phyloP scores from a whole-genome alignment of 2,329 filamentous ascomycete genomes.

The Phyllosticta citriasiana region DNA sequence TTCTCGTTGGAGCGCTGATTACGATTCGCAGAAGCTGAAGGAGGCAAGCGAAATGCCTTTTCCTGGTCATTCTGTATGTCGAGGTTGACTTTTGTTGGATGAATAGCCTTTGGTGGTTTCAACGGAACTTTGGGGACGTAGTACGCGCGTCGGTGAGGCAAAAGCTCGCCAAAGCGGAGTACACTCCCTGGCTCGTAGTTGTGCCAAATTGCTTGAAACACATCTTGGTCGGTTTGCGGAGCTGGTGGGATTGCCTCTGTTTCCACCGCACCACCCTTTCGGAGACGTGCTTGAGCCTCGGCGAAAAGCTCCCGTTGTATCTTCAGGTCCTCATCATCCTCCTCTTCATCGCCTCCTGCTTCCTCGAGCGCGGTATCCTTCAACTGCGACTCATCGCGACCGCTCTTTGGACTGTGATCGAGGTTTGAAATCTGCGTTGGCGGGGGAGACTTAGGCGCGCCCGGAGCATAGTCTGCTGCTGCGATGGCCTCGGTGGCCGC shows the following conservation, averaged over 20 bases:
- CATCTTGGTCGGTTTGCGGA: slow-evolving; percentile 62
- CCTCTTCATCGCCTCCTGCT: slow-evolving; percentile 17
- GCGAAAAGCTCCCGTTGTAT: slow-evolving; percentile 26
- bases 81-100: slow-evolving; percentile 78
- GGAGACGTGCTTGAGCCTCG: slow-evolving; percentile 25
- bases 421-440: slow-evolving; percentile 1
- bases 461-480: background rate
- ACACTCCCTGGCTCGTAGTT: slow-evolving; percentile 65
- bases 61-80: slow-evolving; percentile 82
- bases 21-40: slow-evolving; percentile 43
- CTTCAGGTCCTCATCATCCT: slow-evolving; percentile 22
- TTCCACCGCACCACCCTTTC: slow-evolving; percentile 21
- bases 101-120: slow-evolving; percentile 71
- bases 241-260: slow-evolving; percentile 53
- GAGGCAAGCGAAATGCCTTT: slow-evolving; percentile 65
- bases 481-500: background rate
- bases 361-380: background rate
- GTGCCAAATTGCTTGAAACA: slow-evolving; percentile 72
- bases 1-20: slow-evolving; percentile 38
- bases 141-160: slow-evolving; percentile 69
- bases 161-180: slow-evolving; percentile 70
- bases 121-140: slow-evolving; percentile 69
- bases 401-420: slow-evolving; percentile 3
- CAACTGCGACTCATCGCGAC: background rate
- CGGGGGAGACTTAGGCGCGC: background rate